phyloP scores from a whole-genome alignment of 1,139 yeast genomes.

The Sugiyamaella grinbergsii region DNA sequence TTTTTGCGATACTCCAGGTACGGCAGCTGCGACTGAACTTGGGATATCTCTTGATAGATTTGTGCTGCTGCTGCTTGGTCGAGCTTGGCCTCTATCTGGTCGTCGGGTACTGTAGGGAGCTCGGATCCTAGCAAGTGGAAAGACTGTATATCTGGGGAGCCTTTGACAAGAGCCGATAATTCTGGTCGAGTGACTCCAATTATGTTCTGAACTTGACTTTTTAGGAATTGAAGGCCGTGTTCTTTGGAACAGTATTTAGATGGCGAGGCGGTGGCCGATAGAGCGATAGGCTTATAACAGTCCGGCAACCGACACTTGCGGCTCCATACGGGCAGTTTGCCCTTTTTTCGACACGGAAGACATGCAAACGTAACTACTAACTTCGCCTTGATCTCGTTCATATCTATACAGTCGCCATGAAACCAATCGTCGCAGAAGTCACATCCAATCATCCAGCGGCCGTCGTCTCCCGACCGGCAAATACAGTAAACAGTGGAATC shows the following conservation, averaged over 20 bases:
- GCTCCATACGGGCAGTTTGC: constrained; percentile 56
- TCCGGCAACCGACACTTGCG: constrained; percentile 65
- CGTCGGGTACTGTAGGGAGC: constrained; percentile 24
- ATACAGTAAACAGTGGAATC: constrained; percentile 56
- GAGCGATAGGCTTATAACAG: constrained; percentile 62
- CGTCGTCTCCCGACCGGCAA: constrained; percentile 78
- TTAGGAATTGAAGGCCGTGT: constrained; percentile 67
- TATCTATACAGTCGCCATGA: constrained; percentile 75
- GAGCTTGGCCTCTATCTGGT: constrained; percentile 27
- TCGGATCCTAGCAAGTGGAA: constrained; percentile 41
- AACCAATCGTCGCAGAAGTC: constrained; percentile 97
- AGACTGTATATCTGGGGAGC: constrained; percentile 42
- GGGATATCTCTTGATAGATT: constrained; percentile 32
- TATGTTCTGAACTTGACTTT: constrained; percentile 28
- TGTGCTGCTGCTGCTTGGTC: constrained; percentile 35
- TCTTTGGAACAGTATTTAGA: constrained; percentile 77
- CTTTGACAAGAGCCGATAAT: constrained; percentile 43
- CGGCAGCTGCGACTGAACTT: constrained; percentile 20
- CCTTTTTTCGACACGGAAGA: constrained; percentile 66
- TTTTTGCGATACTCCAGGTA: constrained; percentile 34
- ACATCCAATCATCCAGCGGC: constrained; percentile 83
- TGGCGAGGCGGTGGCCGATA: constrained; percentile 11
- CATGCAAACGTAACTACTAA: constrained; percentile 72
- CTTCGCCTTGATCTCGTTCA: constrained; percentile 55
- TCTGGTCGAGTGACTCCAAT: constrained; percentile 28